These are phyloP conservation scores for Circinella umbellata DNA, from an alignment of 371 early-diverging fungal genomes.

Conservation along the genomic window DNA sequence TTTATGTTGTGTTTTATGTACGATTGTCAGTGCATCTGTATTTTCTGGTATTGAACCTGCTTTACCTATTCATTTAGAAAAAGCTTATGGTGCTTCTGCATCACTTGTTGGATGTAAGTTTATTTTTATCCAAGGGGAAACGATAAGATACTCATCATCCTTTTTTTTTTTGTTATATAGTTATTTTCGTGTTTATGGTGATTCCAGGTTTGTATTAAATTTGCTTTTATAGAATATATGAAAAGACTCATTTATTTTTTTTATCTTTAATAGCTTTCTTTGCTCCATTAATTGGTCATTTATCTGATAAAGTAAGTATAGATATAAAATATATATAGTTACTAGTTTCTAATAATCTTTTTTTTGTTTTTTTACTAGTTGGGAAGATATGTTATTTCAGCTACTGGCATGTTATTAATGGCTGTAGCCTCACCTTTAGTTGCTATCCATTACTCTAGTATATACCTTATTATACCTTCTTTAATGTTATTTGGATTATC, in stretches of 20 bases:
- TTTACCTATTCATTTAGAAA: slow-evolving; percentile 61
- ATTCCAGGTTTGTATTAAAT: too few relatives aligned
- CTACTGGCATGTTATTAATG: slow-evolving; percentile 60
- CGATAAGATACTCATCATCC: background rate
- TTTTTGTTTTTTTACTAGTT: too few relatives aligned
- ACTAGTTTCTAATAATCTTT: too few relatives aligned
- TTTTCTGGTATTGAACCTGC: slow-evolving; percentile 71
- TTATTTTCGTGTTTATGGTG: slow-evolving; percentile 67
- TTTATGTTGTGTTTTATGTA: slow-evolving; percentile 54
- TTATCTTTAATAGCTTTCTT: slow-evolving; percentile 37
- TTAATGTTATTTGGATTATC: slow-evolving; percentile 62
- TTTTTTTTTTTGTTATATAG: slow-evolving; percentile 19
- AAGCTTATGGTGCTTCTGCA: slow-evolving; percentile 45
- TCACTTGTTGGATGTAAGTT: slow-evolving; percentile 56
- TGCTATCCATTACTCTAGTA: slow-evolving; percentile 40
- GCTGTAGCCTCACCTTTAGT: slow-evolving; percentile 54
- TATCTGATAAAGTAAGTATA: slow-evolving; percentile 55
- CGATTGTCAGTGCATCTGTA: slow-evolving; percentile 61
- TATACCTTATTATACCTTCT: slow-evolving; percentile 53
- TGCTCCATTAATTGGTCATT: slow-evolving; percentile 63
- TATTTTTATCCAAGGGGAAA: background rate
- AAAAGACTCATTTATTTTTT: too few relatives aligned
- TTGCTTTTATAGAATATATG: too few relatives aligned
- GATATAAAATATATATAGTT: too few relatives aligned
- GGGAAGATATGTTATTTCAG: slow-evolving; percentile 57